Percentiles rank a stretch among this genome's conserved stretches.
These are phyloP conservation scores for Syncephalastrum sp. DNA, from an alignment of 371 early-diverging fungal genomes.

Conservation along the genomic window DNA sequence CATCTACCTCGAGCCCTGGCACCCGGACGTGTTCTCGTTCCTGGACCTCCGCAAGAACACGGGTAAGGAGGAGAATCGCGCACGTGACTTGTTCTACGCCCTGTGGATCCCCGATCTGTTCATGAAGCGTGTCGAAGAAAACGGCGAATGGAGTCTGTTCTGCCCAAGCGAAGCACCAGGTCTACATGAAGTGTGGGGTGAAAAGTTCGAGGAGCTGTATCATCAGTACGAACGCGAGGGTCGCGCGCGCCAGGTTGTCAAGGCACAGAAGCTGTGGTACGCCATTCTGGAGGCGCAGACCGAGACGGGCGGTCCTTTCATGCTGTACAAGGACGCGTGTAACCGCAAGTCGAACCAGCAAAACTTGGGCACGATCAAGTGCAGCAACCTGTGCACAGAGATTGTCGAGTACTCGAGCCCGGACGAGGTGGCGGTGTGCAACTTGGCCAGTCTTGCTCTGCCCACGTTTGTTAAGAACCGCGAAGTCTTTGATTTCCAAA, in stretches of 20 bases:
- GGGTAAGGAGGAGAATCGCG: constrained; percentile 97
- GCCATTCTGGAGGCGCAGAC: constrained; percentile 98
- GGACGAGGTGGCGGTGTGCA: constrained; percentile 99
- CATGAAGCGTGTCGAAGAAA: constrained; percentile 96
- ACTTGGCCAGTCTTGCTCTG: constrained; percentile 96
- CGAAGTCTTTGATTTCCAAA: constrained; percentile 67
- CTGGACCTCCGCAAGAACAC: constrained; percentile 98
- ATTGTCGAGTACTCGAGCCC: constrained; percentile 96
- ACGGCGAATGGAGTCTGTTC: constrained; percentile 96
- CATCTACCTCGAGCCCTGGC: constrained; percentile 99
- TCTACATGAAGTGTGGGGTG: constrained; percentile 93
- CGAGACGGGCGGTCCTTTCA: constrained; percentile 99
- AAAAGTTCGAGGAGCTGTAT: constrained; percentile 93
- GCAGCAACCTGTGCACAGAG: constrained; percentile 86
- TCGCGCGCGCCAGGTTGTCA: constrained; percentile 81
- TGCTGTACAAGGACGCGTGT: constrained; percentile 97
- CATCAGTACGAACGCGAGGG: constrained; percentile 88
- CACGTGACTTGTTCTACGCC: constrained; percentile 97
- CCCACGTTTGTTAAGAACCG: constrained; percentile 88
- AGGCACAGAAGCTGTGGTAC: constrained; percentile 99
- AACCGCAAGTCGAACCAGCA: constrained; percentile 98
- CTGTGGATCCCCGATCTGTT: constrained; percentile 99
- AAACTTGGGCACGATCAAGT: constrained; percentile 96
- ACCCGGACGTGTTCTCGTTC: constrained; percentile 98
- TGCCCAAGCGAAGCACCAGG: constrained; percentile 97